Evolutionary conservation across 176 grass and related monocot species (phyloP).

Genomic region (Carex pumila): DNA sequence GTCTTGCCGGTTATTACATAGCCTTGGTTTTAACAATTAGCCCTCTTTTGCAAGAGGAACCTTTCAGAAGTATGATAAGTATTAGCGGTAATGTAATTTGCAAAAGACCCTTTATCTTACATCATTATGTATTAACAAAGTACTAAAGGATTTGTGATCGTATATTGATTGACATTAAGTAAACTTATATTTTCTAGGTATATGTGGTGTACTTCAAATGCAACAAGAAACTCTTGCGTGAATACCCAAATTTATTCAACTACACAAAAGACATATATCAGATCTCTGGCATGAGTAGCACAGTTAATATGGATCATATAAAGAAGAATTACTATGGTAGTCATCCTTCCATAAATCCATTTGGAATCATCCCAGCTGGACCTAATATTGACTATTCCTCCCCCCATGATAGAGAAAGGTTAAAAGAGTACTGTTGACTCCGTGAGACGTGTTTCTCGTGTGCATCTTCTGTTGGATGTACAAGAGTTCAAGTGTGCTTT

Average conservation of each 20-base stretch:
- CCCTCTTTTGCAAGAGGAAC: not conserved
- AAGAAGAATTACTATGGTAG: slow-evolving; percentile 94
- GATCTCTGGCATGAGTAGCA: slow-evolving; percentile 57
- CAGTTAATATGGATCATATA: slow-evolving; percentile 74
- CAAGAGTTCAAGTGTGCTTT: not conserved
- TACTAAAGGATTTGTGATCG: not conserved
- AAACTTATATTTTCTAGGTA: no score
- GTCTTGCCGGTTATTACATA: not conserved
- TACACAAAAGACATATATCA: slow-evolving; percentile 96
- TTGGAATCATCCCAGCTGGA: slow-evolving; percentile 58
- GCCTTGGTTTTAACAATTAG: no score
- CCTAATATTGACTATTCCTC: slow-evolving; percentile 67
- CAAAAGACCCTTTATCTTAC: no score
- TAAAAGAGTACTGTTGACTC: slow-evolving; percentile 17
- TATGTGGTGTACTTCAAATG: slow-evolving; percentile 88
- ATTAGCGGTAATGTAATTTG: not conserved
- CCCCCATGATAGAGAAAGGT: slow-evolving; percentile 65
- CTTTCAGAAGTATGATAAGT: not conserved
- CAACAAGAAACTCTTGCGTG: slow-evolving; percentile 80
- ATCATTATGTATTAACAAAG: not conserved
- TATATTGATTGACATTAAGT: no score
- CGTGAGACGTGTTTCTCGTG: not conserved
- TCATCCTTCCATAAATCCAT: slow-evolving; percentile 77
- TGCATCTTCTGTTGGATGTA: not conserved
- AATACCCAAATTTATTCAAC: slow-evolving; percentile 84